phyloP scores from a whole-genome alignment of 2,329 filamentous ascomycete species.

The Diaporthe batatas region DNA sequence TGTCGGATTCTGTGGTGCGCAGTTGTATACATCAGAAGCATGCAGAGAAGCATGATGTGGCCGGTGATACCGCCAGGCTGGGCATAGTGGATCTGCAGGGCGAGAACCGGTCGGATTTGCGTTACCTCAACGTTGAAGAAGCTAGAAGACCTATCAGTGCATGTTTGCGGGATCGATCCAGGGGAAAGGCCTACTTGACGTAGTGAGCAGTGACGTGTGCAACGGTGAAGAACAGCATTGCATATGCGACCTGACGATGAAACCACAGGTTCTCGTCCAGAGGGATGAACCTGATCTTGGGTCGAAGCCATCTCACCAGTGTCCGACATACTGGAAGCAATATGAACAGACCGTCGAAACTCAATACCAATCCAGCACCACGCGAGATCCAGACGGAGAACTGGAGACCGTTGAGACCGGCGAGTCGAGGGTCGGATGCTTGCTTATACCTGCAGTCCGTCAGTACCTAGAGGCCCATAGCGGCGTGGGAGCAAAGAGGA shows the following conservation, averaged over 20 bases:
- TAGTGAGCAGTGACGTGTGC: constrained; percentile 87
- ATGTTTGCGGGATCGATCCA: not conserved
- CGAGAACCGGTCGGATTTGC: constrained; percentile 83
- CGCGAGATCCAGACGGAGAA: constrained; percentile 97
- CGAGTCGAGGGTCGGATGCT: constrained; percentile 74
- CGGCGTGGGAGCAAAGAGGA: too few relatives aligned
- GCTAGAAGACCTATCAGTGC: constrained; percentile 56
- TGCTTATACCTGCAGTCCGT: constrained; percentile 79
- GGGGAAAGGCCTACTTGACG: constrained; percentile 78
- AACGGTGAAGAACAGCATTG: constrained; percentile 84
- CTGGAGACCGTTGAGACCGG: constrained; percentile 81
- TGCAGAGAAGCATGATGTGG: constrained; percentile 98
- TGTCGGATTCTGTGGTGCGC: constrained; percentile 94
- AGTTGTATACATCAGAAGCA: constrained; percentile 98
- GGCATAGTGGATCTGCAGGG: constrained; percentile 91
- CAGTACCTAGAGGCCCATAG: constrained; percentile 42
- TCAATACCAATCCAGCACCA: constrained; percentile 89
- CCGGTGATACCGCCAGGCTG: constrained; percentile 93
- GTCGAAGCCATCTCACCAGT: constrained; percentile 84
- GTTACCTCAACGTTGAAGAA: constrained; percentile 95
- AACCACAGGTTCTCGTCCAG: constrained; percentile 99
- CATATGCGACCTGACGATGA: constrained; percentile 93
- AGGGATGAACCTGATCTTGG: constrained; percentile 88
- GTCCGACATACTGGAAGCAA: constrained; percentile 95
- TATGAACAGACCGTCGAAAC: constrained; percentile 88